Base-by-base conservation (phyloP, 2,329 filamentous ascomycete genomes). In the Aspergillus tubingensis region DNA sequence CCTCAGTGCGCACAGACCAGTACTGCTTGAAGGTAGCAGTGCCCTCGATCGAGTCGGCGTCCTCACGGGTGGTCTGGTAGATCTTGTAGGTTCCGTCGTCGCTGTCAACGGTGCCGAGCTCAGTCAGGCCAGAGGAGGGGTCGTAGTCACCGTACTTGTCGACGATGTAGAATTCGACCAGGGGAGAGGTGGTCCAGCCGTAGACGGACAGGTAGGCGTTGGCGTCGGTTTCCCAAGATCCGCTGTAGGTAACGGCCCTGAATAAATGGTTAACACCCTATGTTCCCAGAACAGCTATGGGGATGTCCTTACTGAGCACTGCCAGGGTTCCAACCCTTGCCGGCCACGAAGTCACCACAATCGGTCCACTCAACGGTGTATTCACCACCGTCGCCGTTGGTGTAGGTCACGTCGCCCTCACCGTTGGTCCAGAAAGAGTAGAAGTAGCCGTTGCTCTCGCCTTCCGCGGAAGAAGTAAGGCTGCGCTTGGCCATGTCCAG, bases 321-420 rank as follows among this genome's bases (percentile, higher is more conserved):
- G 38, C 84, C 84, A 11, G 83, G 80, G 60, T 80, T 80, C 83
- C 84, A 87, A 41, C 85, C 85, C 73, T 86, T 86, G 27, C 85
- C 85, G 60, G 77, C 82, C 21, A 85, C 83, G 43, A 85, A 82
- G 76, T 86, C 83, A 25, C 82, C 83, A 41, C 70, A 73, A 47
- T 77, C 74, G 43, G 62, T 69, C 83, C 83, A 85, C 21, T 66
- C 68, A 0, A 81, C 75, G 44, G 70, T 77, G 74, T 84, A 85
- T 43, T 74, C 66, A 2, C 81, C 82, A 3, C 65, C 76, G 3
- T 68, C 66, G 3, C 76, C 75, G 69, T 84, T 83, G 59, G 68
- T 80, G 70, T 83, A 83, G 23, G 73, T 76, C n/a, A 79, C 80
- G 10, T 67, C 67, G 30, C 75, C 79, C 41, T 72, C 77, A 3